Evolutionary conservation across 2,329 filamentous ascomycete species (phyloP).

Genomic region (Cladophialophora carrionii): DNA sequence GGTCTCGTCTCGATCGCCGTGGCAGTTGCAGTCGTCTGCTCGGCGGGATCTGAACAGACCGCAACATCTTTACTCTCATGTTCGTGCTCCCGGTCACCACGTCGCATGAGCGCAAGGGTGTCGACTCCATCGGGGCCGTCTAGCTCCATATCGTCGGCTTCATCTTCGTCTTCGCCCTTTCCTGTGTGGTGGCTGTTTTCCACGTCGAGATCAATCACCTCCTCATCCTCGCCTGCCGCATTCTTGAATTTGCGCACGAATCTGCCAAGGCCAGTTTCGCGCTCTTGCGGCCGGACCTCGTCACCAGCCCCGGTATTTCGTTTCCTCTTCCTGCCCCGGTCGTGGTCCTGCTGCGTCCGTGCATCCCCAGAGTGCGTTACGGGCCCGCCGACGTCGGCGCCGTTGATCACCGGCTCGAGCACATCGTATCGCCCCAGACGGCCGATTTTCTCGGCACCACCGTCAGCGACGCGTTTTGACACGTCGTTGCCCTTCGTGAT

Average conservation of each 20-base stretch:
- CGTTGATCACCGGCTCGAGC: constrained; percentile 28
- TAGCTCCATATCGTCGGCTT: constrained; percentile 40
- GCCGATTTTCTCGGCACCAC: constrained; percentile 19
- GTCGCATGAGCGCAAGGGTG: constrained; percentile 41
- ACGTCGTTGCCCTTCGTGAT: not conserved
- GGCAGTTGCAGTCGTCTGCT: constrained; percentile 39
- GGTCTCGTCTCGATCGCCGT: constrained; percentile 29
- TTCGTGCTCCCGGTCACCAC: constrained; percentile 15
- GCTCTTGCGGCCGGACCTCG: constrained; percentile 23
- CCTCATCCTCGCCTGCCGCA: constrained; percentile 38
- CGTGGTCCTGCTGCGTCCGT: not conserved
- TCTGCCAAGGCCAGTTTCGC: constrained; percentile 15
- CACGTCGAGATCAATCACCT: constrained; percentile 45
- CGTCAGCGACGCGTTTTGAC: not conserved
- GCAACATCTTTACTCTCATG: not conserved
- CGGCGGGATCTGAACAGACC: constrained; percentile 10
- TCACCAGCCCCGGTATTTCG: constrained; percentile 46
- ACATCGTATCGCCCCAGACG: constrained; percentile 39
- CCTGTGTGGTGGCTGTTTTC: constrained; percentile 41
- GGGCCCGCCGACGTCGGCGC: not conserved
- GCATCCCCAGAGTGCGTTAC: not conserved
- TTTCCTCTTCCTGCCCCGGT: constrained; percentile 48
- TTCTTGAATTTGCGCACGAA: constrained; percentile 22
- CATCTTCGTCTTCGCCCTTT: constrained; percentile 39
- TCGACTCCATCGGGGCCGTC: constrained; percentile 23